phyloP scores from a whole-genome alignment of 208 protist genomes.

The Entamoeba nuttalli region DNA sequence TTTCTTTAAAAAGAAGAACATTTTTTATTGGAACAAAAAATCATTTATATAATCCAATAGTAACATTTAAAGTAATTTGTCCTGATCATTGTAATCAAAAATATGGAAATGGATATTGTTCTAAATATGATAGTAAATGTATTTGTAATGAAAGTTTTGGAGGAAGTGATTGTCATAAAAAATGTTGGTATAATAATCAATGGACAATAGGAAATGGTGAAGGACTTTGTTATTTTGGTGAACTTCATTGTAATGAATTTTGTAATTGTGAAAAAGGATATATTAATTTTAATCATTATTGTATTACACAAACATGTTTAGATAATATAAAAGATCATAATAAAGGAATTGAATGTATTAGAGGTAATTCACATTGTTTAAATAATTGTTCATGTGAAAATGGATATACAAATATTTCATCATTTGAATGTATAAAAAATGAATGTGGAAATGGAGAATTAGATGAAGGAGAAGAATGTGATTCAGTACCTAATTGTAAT shows the following conservation, averaged over 20 bases:
- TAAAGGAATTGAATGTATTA: background rate
- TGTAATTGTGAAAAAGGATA: background rate
- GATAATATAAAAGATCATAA: background rate
- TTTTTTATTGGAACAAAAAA: background rate
- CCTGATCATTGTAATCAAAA: background rate
- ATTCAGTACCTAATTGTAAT: background rate
- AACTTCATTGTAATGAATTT: background rate
- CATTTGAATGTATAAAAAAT: no score
- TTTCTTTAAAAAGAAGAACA: background rate
- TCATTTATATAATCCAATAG: background rate
- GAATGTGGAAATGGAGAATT: background rate
- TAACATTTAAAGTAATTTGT: background rate
- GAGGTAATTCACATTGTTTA: background rate
- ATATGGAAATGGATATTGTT: background rate
- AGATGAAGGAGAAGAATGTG: background rate
- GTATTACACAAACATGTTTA: background rate
- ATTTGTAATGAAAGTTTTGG: background rate
- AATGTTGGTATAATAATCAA: background rate
- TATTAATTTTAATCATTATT: background rate
- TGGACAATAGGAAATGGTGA: background rate
- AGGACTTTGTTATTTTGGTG: background rate
- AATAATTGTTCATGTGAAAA: background rate
- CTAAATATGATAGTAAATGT: background rate
- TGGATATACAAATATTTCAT: background rate
- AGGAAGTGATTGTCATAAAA: background rate